These are phyloP conservation scores for Debaryomyces singareniensis DNA, from an alignment of 1,139 yeast genomes.

Conservation along the genomic window DNA sequence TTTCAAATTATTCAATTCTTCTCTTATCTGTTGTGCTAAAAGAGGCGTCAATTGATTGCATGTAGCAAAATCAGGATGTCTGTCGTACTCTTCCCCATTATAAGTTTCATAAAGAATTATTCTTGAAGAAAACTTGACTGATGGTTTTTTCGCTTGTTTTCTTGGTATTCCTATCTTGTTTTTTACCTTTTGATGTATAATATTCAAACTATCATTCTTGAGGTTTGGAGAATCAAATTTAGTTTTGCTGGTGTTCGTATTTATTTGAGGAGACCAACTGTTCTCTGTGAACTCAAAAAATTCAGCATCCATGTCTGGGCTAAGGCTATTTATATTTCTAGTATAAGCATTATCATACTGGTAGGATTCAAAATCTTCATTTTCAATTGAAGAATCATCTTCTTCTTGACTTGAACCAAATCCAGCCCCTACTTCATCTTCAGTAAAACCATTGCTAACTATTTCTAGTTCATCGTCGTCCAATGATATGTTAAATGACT, in stretches of 20 bases:
- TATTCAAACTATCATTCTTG: slow-evolving; percentile 12
- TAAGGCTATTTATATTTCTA: neutral
- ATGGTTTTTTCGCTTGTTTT: slow-evolving; percentile 7
- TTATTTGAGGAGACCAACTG: slow-evolving; percentile 9
- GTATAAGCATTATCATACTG: slow-evolving; percentile 1
- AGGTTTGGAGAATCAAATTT: neutral
- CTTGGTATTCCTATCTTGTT: neutral
- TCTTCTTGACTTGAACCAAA: slow-evolving; percentile 23
- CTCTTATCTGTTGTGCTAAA: slow-evolving; percentile 81
- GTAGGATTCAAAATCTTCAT: slow-evolving; percentile 3
- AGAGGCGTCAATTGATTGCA: slow-evolving; percentile 88
- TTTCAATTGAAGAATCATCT: slow-evolving; percentile 8
- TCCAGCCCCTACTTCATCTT: slow-evolving; percentile 25
- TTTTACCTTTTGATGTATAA: slow-evolving; percentile 23
- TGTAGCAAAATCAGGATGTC: slow-evolving; percentile 90
- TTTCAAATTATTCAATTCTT: slow-evolving; percentile 75
- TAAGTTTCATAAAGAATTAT: slow-evolving; percentile 85
- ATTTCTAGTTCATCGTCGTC: slow-evolving; percentile 5
- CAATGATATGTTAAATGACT: slow-evolving; percentile 35
- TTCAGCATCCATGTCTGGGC: slow-evolving; percentile 11
- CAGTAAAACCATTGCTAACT: slow-evolving; percentile 8
- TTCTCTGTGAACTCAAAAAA: slow-evolving; percentile 22
- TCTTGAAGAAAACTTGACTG: slow-evolving; percentile 77
- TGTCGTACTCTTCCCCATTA: slow-evolving; percentile 78
- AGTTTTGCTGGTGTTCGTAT: neutral